A percentile compares a stretch with the other conserved stretches of the same genome.
These are phyloP conservation scores for Cryomyces antarcticus DNA, from an alignment of 495 filamentous ascomycete species.

Conservation along the genomic window DNA sequence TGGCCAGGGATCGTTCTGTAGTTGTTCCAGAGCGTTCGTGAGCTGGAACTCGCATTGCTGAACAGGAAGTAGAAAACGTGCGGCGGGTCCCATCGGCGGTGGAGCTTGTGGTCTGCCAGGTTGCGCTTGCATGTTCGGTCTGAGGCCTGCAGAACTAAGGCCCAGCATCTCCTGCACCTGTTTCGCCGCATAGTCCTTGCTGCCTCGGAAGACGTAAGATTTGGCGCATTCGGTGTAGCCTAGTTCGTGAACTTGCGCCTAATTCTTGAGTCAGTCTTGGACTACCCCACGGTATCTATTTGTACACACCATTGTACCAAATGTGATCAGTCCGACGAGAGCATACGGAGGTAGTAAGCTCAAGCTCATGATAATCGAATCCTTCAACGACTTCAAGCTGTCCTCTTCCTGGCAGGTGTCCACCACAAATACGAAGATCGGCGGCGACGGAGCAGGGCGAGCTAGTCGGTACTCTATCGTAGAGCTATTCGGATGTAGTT, in stretches of 20 bases:
- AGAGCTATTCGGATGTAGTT: constrained; percentile 81
- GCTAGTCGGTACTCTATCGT: constrained; percentile 96
- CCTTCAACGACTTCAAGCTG: constrained; percentile 84
- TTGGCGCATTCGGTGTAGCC: constrained; percentile 97
- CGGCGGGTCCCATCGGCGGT: constrained; percentile 55
- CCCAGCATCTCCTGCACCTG: constrained; percentile 99
- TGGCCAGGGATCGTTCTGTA: constrained; percentile 97
- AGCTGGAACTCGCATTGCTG: constrained; percentile 96
- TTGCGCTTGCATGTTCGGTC: constrained; percentile 64
- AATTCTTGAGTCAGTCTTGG: constrained; percentile 15
- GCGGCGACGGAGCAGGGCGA: constrained; percentile 77
- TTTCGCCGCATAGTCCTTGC: constrained; percentile 91
- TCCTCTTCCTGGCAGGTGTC: constrained; percentile 99
- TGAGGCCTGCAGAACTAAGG: constrained; percentile 41
- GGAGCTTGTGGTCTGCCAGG: constrained; percentile 42
- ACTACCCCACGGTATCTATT: neutral
- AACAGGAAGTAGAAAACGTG: constrained; percentile 84
- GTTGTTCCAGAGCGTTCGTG: constrained; percentile 85
- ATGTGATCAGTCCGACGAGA: constrained; percentile 87
- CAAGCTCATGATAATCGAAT: constrained; percentile 92
- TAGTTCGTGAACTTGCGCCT: constrained; percentile 95
- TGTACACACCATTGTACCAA: constrained; percentile 70
- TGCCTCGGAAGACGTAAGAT: constrained; percentile 97
- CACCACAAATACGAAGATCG: constrained; percentile 94
- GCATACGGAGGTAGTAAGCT: constrained; percentile 84